Percentiles rank a stretch among this genome's conserved stretches.
Evolutionary conservation across 1,284 basidiomycete genomes (phyloP).

Genomic region (Ustilago curta): DNA sequence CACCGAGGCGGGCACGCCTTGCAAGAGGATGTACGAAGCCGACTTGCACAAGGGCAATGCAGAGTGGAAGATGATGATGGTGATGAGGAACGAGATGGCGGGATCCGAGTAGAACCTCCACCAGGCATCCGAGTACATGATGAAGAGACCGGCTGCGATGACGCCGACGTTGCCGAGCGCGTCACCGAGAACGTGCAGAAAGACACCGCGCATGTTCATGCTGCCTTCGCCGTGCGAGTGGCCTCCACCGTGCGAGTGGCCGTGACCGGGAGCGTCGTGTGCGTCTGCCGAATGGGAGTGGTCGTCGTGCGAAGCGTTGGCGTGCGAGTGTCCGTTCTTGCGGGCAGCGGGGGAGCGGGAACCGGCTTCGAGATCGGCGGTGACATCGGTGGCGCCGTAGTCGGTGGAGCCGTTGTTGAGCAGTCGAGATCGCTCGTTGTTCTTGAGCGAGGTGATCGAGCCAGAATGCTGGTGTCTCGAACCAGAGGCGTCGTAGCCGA

Average conservation of each 20-base stretch:
- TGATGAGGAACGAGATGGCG: slow-evolving; percentile 91
- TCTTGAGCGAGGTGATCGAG: slow-evolving; percentile 28
- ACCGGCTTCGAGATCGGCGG: slow-evolving; percentile 51
- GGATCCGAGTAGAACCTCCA: slow-evolving; percentile 88
- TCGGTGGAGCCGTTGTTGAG: slow-evolving; percentile 33
- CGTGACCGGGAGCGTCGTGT: slow-evolving; percentile 68
- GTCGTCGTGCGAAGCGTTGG: slow-evolving; percentile 40
- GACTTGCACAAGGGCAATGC: slow-evolving; percentile 93
- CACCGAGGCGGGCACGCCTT: slow-evolving; percentile 90
- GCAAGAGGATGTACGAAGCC: slow-evolving; percentile 94
- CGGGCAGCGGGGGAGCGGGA: slow-evolving; percentile 29
- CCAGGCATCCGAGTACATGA: slow-evolving; percentile 58
- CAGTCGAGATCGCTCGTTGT: slow-evolving; percentile 27
- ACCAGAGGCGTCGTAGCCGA: slow-evolving; percentile 70
- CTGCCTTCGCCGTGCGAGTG: slow-evolving; percentile 73
- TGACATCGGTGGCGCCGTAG: slow-evolving; percentile 45
- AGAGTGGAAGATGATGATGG: slow-evolving; percentile 94
- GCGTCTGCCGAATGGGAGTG: slow-evolving; percentile 54
- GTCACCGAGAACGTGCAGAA: slow-evolving; percentile 95
- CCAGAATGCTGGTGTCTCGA: slow-evolving; percentile 38
- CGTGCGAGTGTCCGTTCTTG: slow-evolving; percentile 51
- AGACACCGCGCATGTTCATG: slow-evolving; percentile 97
- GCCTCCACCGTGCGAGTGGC: slow-evolving; percentile 74
- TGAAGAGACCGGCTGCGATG: slow-evolving; percentile 85
- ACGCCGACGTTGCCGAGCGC: slow-evolving; percentile 95